Evolutionary conservation across 1,284 basidiomycete genomes (phyloP).

Genomic region (Bothia castanella): DNA sequence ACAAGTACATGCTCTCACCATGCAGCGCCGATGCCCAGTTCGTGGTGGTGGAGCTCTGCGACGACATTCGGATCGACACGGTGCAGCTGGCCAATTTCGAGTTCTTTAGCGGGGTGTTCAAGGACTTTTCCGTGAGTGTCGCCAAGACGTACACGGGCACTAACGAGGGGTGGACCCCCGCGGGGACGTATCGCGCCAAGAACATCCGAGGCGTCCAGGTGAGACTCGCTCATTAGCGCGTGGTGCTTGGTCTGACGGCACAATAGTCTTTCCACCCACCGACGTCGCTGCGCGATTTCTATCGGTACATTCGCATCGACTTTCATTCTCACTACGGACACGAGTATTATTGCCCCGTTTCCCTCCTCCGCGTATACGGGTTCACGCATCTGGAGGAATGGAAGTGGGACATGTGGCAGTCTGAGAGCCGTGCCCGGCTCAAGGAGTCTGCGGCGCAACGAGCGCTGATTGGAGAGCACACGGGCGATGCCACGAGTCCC

Average conservation of each 20-base stretch:
- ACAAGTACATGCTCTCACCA: slow-evolving; percentile 96
- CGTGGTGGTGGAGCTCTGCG: slow-evolving; percentile 94
- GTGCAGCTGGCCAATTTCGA: slow-evolving; percentile 96
- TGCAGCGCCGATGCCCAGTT: slow-evolving; percentile 70
- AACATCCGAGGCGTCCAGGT: slow-evolving; percentile 94
- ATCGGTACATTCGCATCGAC: slow-evolving; percentile 92
- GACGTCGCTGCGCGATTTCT: slow-evolving; percentile 71
- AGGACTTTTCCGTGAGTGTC: slow-evolving; percentile 85
- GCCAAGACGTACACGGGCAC: slow-evolving; percentile 68
- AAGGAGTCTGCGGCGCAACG: slow-evolving; percentile 19
- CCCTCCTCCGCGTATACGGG: slow-evolving; percentile 90
- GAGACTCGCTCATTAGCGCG: slow-evolving; percentile 22
- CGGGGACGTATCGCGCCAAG: slow-evolving; percentile 79
- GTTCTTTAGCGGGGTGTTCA: slow-evolving; percentile 97
- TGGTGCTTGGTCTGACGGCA: neutral
- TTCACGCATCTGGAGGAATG: slow-evolving; percentile 96
- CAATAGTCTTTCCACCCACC: slow-evolving; percentile 74
- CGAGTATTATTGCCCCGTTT: slow-evolving; percentile 96
- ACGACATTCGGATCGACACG: slow-evolving; percentile 94
- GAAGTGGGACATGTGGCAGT: slow-evolving; percentile 82
- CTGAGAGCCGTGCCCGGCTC: slow-evolving; percentile 50
- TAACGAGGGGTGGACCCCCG: slow-evolving; percentile 65
- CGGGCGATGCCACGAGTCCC: neutral
- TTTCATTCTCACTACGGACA: slow-evolving; percentile 92
- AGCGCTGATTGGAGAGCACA: slow-evolving; percentile 2